Evolutionary conservation across 2,329 filamentous ascomycete species (phyloP), one percentile per base, ranked within the genome.

Genomic region (Ceratocystis cubensis): DNA sequence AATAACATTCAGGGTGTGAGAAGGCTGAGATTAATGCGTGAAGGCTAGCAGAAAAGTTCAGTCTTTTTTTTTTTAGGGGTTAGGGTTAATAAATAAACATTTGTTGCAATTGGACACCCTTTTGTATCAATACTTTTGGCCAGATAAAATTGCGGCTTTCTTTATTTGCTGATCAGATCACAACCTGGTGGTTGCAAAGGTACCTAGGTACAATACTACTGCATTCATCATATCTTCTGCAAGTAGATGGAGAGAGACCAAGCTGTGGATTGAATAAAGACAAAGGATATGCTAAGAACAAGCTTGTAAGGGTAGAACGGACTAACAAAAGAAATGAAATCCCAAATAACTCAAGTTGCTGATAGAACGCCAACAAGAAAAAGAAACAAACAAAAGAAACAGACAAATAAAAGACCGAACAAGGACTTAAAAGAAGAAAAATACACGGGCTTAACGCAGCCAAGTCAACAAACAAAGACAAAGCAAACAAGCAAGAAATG

Each of bases 401-500:
- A 41, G 57, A 46, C 13, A 57, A 57, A 57, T 50, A 44, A 50
- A 44, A 56, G 59, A 48, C 62, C 64, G 48, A 28, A 53, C 7
- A 28, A 41, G 37, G 10, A 41, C 10, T 41, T 41, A 7, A 41
- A 33, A 33, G 2, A 33, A 5, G 28, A 28, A 37, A 37, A 37
- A 44, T 48, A 64, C 30, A 63, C 37, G 41, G 37, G 48, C 28
- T 2, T 30, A 17, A 44, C 13, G 28, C 7, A 25, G 15, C 33
- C 13, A 59, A 17, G 53, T n/a, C 61, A 22, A 25, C 25, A 56
- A 64, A 61, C 53, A 59, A 41, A 46, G 53, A 33, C 22, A 61
- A 30, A 45, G 20, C 33, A 66, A 64, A 30, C 56, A 67, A 66
- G 62, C 5, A 67, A 65, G 48, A 53, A 65, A 62, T 44, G 28